Evolutionary conservation across 208 protist species (phyloP).

Genomic region (Leishmania tarentolae): DNA sequence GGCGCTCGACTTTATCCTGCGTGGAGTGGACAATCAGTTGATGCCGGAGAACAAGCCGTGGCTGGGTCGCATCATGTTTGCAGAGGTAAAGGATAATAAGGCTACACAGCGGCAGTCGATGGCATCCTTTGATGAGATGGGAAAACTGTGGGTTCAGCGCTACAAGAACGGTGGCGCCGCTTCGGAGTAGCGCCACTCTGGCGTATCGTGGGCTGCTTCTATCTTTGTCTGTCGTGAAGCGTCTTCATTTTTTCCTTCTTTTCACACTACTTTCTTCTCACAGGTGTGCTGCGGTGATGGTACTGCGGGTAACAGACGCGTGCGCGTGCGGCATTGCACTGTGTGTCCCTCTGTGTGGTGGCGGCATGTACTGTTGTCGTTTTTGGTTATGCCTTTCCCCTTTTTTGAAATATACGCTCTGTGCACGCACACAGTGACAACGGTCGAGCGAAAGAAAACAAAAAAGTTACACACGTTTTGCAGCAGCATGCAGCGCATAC

Average conservation of each 20-base stretch:
- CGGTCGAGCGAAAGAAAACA: not conserved
- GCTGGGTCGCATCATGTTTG: conserved; percentile 90
- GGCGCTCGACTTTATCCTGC: conserved; percentile 89
- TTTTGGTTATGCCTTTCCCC: not conserved
- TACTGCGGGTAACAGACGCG: not conserved
- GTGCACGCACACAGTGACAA: not conserved
- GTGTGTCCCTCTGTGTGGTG: not conserved
- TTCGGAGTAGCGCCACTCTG: conserved; percentile 3
- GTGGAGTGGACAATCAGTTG: conserved; percentile 78
- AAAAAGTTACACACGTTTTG: not conserved
- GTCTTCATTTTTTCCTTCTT: not conserved
- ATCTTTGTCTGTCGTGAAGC: not conserved
- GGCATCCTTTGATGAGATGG: conserved; percentile 66
- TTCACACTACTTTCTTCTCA: conserved; percentile 1
- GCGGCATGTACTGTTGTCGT: not conserved
- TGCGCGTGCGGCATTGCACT: not conserved
- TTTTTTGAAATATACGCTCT: conserved; percentile 1
- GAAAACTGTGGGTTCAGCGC: conserved; percentile 71
- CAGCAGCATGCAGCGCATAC: not conserved
- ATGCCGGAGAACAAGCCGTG: conserved; percentile 92
- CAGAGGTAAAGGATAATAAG: conserved; percentile 56
- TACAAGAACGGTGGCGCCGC: conserved; percentile 49
- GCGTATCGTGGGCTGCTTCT: not conserved
- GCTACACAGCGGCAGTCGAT: conserved; percentile 42
- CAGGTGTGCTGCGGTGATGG: not conserved